These are phyloP conservation scores for Powellomyces hirtus DNA, from an alignment of 192 early-diverging fungal species.

Conservation along the genomic window DNA sequence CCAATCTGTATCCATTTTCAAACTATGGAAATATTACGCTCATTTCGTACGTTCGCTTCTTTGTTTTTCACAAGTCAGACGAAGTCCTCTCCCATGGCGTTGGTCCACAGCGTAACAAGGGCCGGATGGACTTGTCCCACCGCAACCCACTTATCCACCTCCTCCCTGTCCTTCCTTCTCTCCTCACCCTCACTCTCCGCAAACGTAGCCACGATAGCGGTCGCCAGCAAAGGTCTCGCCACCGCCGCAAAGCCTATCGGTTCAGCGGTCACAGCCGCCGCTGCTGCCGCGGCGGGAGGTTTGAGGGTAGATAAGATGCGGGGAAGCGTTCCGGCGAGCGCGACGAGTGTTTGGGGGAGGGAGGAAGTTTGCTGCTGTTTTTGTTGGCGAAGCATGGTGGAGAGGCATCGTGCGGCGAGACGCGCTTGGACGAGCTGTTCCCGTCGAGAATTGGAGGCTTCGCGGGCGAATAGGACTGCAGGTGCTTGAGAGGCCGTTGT, in stretches of 20 bases:
- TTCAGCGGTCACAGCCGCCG: too few relatives aligned
- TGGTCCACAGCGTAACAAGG: too few relatives aligned
- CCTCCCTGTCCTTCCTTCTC: background rate
- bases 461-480: conserved; percentile 73
- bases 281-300: too few relatives aligned
- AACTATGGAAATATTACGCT: too few relatives aligned
- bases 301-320: too few relatives aligned
- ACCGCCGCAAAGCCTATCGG: too few relatives aligned
- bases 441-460: conserved; percentile 71
- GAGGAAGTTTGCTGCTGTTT: background rate
- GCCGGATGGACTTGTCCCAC: background rate
- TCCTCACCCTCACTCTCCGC: background rate
- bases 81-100: too few relatives aligned
- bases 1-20: too few relatives aligned
- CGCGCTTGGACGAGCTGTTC: conserved; percentile 67
- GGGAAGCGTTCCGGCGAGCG: background rate
- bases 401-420: conserved; percentile 9
- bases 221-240: background rate
- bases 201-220: background rate
- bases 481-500: conserved; percentile 16
- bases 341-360: background rate
- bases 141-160: background rate
- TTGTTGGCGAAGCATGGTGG: background rate
- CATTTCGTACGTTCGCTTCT: too few relatives aligned
- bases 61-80: too few relatives aligned